phyloP scores from a whole-genome alignment of 2,329 filamentous ascomycete species.

The Drechslerella stenobrocha region DNA sequence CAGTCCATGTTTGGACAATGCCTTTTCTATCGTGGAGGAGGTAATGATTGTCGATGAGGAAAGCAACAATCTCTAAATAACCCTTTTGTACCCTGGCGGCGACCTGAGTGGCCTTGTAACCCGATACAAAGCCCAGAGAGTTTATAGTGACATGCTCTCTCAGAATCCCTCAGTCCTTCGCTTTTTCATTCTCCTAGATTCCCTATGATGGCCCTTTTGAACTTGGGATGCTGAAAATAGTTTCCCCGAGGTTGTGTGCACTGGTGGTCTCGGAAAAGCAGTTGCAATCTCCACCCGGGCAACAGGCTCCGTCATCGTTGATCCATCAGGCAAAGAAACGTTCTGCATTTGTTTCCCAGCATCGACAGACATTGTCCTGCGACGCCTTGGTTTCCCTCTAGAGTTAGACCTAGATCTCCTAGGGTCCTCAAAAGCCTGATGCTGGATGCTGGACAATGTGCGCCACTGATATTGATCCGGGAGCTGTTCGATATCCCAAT shows the following conservation, averaged over 20 bases:
- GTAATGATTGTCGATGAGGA: too few species aligned
- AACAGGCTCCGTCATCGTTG: conserved; percentile 22
- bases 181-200: conserved; percentile 53
- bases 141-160: neutral
- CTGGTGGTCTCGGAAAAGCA: conserved; percentile 11
- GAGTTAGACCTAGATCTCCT: conserved; percentile 9
- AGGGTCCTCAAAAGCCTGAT: neutral
- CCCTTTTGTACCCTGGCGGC: too few species aligned
- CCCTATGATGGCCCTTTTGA: conserved; percentile 51
- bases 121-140: neutral
- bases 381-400: conserved; percentile 8
- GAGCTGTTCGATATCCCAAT: conserved; percentile 20
- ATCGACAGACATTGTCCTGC: neutral
- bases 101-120: neutral
- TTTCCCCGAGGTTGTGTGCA: conserved; percentile 17
- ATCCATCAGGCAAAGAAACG: neutral
- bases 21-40: too few species aligned
- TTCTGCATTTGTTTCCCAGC: conserved; percentile 1
- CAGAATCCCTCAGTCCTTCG: conserved; percentile 39
- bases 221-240: conserved; percentile 34
- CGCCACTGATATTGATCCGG: conserved; percentile 35
- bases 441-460: conserved; percentile 13
- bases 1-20: too few species aligned
- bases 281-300: conserved; percentile 14
- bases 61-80: too few species aligned